These are phyloP conservation scores for Aspergillus saccharolyticus DNA, from an alignment of 495 filamentous ascomycete species.

Conservation along the genomic window DNA sequence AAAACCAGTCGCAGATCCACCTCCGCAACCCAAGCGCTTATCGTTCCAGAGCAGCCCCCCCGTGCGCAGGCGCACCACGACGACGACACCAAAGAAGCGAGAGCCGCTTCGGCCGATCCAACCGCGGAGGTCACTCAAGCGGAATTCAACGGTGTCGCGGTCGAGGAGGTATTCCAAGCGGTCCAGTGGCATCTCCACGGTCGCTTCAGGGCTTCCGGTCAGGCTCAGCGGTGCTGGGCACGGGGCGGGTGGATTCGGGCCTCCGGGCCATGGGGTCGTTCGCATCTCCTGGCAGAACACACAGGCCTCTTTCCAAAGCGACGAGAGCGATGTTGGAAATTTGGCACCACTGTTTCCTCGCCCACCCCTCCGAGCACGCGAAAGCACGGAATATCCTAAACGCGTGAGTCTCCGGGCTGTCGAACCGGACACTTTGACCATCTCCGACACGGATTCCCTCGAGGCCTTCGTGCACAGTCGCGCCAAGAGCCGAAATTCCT, in stretches of 20 bases:
- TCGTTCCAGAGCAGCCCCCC: slow-evolving; percentile 30
- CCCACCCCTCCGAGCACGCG: slow-evolving; percentile 30
- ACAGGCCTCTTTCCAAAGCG: slow-evolving; percentile 33
- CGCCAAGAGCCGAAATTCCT: slow-evolving; percentile 39
- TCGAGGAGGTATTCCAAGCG: slow-evolving; percentile 41
- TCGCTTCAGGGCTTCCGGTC: slow-evolving; percentile 35
- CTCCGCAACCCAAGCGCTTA: slow-evolving; percentile 26
- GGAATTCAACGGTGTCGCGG: slow-evolving; percentile 37
- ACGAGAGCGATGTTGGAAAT: slow-evolving; percentile 34
- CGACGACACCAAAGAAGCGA: slow-evolving; percentile 28
- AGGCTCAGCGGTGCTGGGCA: slow-evolving; percentile 45
- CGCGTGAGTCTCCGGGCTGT: slow-evolving; percentile 34
- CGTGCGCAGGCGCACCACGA: slow-evolving; percentile 29
- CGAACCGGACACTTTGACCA: slow-evolving; percentile 30
- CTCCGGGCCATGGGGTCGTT: slow-evolving; percentile 40
- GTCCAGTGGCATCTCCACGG: slow-evolving; percentile 40
- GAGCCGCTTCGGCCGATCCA: slow-evolving; percentile 40
- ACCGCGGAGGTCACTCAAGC: slow-evolving; percentile 37
- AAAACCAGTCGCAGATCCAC: slow-evolving; percentile 18
- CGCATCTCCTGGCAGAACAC: slow-evolving; percentile 47
- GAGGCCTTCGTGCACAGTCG: slow-evolving; percentile 44
- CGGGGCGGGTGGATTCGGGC: slow-evolving; percentile 46
- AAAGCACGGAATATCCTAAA: slow-evolving; percentile 29
- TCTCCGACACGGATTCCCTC: slow-evolving; percentile 40
- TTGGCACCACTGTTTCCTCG: slow-evolving; percentile 38